A percentile compares a stretch with the other conserved stretches of the same genome.
Conservation (phyloP, 495 filamentous ascomycete genomes). For the Hypoxylon cercidicola region DNA sequence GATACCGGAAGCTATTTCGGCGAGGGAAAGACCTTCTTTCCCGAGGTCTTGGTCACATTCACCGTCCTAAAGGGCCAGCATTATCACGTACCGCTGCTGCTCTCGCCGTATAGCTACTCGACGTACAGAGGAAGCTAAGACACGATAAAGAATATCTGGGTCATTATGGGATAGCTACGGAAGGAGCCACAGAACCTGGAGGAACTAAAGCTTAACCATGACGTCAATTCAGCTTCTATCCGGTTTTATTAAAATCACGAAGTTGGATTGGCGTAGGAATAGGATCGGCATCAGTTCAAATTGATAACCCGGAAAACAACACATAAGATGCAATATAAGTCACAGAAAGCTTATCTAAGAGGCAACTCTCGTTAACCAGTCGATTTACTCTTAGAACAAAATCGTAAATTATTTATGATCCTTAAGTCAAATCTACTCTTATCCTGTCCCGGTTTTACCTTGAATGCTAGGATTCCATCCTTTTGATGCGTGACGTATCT, state of each 20-base stretch:
- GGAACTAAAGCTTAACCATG: not conserved
- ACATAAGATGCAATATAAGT: not conserved
- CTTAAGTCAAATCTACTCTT: too few species aligned
- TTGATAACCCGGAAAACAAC: not conserved
- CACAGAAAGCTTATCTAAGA: not conserved
- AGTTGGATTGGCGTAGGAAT: constrained; percentile 3
- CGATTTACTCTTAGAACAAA: not conserved
- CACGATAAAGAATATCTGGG: not conserved
- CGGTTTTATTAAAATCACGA: constrained; percentile 2
- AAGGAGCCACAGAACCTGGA: not conserved
- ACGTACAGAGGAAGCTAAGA: constrained; percentile 83
- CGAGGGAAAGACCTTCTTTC: constrained; percentile 82
- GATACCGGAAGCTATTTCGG: constrained; percentile 83
- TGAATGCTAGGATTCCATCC: too few species aligned
- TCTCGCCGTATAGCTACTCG: constrained; percentile 91
- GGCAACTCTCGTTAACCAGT: constrained; percentile 30
- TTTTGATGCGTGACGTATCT: too few species aligned
- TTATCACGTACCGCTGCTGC: constrained; percentile 91
- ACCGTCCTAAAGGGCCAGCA: constrained; percentile 77
- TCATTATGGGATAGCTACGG: not conserved
- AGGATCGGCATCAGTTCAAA: constrained; percentile 2
- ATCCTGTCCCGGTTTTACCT: too few species aligned
- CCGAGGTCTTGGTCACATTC: constrained; percentile 89
- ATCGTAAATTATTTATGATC: too few species aligned
- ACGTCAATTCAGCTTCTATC: constrained; percentile 1